Conservation (phyloP, 768 basidiomycete species). For the Floccularia luteovirens region DNA sequence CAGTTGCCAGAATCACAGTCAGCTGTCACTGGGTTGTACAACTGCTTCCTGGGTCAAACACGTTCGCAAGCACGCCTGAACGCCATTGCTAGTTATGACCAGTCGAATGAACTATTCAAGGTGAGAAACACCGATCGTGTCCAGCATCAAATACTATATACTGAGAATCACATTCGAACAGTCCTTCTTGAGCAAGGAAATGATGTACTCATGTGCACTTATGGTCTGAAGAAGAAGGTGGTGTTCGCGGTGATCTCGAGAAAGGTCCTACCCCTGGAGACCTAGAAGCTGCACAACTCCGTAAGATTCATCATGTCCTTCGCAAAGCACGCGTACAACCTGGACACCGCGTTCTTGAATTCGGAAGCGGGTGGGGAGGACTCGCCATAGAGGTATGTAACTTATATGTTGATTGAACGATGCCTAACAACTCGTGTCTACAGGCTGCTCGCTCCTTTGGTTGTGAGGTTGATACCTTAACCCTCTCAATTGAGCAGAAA, state of each 20-base stretch:
- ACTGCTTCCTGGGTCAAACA: constrained; percentile 69
- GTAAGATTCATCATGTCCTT: constrained; percentile 81
- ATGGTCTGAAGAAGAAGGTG: constrained; percentile 78
- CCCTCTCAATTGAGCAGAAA: constrained; percentile 84
- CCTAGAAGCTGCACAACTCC: constrained; percentile 73
- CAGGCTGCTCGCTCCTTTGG: constrained; percentile 65
- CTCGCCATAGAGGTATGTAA: constrained; percentile 70
- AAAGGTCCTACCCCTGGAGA: constrained; percentile 52
- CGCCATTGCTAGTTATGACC: constrained; percentile 84
- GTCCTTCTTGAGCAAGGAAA: constrained; percentile 80
- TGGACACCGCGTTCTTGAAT: constrained; percentile 80
- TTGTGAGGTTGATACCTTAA: constrained; percentile 86
- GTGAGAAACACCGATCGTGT: constrained; percentile 21
- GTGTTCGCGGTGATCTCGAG: constrained; percentile 64
- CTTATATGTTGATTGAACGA: constrained; percentile 4
- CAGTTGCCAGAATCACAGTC: constrained; percentile 49
- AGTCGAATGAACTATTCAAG: constrained; percentile 86
- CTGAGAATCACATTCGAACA: constrained; percentile 16
- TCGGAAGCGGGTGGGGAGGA: constrained; percentile 92
- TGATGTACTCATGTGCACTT: constrained; percentile 93
- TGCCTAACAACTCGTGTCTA: constrained; percentile 1
- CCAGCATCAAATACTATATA: no score
- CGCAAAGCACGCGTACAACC: constrained; percentile 67
- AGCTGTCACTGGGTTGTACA: constrained; percentile 54
- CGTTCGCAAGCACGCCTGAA: constrained; percentile 70